phyloP scores from a whole-genome alignment of 768 basidiomycete species.

The Scleroderma citrinum region DNA sequence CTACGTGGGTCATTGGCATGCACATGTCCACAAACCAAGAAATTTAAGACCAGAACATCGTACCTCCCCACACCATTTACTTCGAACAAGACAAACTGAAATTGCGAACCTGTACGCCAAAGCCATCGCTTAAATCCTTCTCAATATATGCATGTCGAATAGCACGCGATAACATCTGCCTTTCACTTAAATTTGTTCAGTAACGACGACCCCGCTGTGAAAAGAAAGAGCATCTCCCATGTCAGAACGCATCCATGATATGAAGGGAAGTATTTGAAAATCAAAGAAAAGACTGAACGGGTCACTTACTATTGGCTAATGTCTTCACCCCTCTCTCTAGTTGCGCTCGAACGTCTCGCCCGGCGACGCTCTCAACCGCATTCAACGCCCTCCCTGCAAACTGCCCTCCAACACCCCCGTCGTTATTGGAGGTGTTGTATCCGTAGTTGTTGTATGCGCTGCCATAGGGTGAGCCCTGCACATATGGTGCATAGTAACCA shows the following conservation, averaged over 20 bases:
- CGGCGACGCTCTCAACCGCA: slow-evolving; percentile 53
- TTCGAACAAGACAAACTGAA: too few species aligned
- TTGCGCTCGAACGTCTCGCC: slow-evolving; percentile 43
- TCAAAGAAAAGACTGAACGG: too few species aligned
- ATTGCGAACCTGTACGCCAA: too few species aligned
- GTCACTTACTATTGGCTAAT: slow-evolving; percentile 47
- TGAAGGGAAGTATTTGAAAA: too few species aligned
- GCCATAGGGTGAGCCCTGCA: neutral
- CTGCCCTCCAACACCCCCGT: slow-evolving; percentile 1
- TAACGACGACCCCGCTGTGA: slow-evolving; percentile 7
- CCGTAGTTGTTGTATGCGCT: neutral
- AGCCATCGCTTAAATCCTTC: too few species aligned
- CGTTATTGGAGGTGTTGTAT: neutral
- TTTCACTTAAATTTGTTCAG: slow-evolving; percentile 10
- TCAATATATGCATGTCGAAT: too few species aligned
- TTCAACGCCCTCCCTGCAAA: slow-evolving; percentile 35
- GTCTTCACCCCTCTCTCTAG: slow-evolving; percentile 42
- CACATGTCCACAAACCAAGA: too few species aligned
- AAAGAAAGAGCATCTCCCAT: neutral
- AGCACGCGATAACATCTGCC: too few species aligned
- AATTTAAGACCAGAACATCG: too few species aligned
- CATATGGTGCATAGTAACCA: slow-evolving; percentile 9
- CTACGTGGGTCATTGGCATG: too few species aligned
- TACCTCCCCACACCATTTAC: too few species aligned
- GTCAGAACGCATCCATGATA: neutral